Base-by-base conservation (phyloP, 495 filamentous ascomycete genomes). In the Patellaria atrata region DNA sequence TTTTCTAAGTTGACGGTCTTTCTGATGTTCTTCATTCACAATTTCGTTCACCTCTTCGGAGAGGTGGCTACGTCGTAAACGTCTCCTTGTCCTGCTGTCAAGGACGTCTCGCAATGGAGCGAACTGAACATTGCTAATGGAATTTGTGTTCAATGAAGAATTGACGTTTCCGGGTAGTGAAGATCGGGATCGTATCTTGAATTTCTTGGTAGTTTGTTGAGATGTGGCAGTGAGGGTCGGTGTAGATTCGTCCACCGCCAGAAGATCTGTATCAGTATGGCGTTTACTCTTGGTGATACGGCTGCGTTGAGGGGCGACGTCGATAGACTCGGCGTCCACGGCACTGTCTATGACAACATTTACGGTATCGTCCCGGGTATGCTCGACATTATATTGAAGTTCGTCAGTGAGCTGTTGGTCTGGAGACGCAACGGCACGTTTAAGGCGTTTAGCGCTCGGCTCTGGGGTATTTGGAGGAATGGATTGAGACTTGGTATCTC, bases 11-110 rank as follows among this genome's bases (percentile, higher is more conserved):
- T 56, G 37, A n/a, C 32, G 36, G 19, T 43, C 37, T 28, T 37
- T 44, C 26, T 44, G 38, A 35, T 54, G 44, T 14, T 46, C 27
- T 15, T 51, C 53, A n/a, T n/a, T n/a, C n/a, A n/a, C n/a, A 26
- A 82, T 72, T 13, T 53, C 56, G 53, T 79, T 84, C 40, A 81
- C 68, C 52, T 85, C 79, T 48, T 83, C 72, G 43, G 77, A 82
- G 22, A 89, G 54, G 18, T 79, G 73, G 40, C 75, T 73, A 14
- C 80, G 70, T 10, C 71, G 65, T 16, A 85, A 65, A 27, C 79
- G 67, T 15, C 81, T 70, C 50, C 75, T 73, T n/a, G 71, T 65
- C n/a, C 82, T 70, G 15, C 62, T 61, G 45, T 83, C 77, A 15
- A 86, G 52, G 3, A 78, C 66, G 17, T 80, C 71, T n/a, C 70